Conservation (phyloP, 306 rosid species). For the Quercus variabilis region DNA sequence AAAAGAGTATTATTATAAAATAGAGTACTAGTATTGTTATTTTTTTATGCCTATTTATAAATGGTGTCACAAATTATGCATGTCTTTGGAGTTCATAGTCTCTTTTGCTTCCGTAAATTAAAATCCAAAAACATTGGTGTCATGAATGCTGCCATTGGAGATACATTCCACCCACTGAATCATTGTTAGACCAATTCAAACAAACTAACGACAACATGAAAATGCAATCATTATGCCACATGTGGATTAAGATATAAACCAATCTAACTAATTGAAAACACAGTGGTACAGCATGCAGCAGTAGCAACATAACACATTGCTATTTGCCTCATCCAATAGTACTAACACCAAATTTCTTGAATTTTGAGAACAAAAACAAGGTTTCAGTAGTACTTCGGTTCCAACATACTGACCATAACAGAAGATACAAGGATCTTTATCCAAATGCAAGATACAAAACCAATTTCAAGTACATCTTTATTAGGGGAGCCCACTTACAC, state of each 20-base stretch:
- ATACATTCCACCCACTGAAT: no score
- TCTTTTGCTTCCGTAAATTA: no score
- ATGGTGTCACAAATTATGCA: no score
- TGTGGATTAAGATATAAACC: background rate
- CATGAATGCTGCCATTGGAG: no score
- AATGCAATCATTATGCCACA: background rate
- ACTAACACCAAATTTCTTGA: background rate
- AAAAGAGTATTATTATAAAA: no score
- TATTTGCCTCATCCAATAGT: background rate
- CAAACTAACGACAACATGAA: background rate
- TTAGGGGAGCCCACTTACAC: conserved; percentile 19
- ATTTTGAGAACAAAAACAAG: background rate
- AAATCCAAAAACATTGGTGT: no score
- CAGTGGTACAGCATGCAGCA: background rate
- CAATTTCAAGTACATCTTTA: conserved; percentile 34
- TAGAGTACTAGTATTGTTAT: no score
- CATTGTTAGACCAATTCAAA: no score
- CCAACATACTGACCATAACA: conserved; percentile 8
- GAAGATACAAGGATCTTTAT: conserved; percentile 18
- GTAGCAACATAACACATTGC: background rate
- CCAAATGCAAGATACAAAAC: conserved; percentile 23
- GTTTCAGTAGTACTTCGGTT: conserved; percentile 17
- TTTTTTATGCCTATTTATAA: no score
- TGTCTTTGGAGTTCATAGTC: no score
- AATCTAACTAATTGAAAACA: background rate